Conservation (phyloP, 208 protist genomes). For the Endotrypanum monterogeii region DNA sequence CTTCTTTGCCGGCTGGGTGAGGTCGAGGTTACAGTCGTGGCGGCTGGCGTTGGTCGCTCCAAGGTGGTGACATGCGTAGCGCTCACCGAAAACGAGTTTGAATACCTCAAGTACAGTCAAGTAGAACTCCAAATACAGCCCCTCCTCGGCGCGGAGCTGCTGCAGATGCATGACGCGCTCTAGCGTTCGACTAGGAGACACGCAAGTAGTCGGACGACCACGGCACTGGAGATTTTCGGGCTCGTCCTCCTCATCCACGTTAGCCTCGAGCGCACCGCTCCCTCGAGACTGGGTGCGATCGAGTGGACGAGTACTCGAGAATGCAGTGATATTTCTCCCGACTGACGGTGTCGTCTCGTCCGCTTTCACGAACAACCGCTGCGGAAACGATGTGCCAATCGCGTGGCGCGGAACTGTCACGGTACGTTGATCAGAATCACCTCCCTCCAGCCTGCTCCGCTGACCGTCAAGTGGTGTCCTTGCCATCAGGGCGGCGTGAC, state of each 20-base stretch:
- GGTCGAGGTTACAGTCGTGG: slow-evolving; percentile 29
- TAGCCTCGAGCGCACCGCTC: neutral
- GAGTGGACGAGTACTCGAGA: neutral
- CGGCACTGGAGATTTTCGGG: neutral
- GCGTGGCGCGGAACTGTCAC: too few relatives aligned
- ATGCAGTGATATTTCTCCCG: neutral
- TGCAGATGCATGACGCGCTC: slow-evolving; percentile 47
- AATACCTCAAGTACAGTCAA: slow-evolving; percentile 58
- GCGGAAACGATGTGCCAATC: neutral
- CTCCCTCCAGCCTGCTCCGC: neutral
- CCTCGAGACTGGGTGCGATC: neutral
- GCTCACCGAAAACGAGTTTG: slow-evolving; percentile 74
- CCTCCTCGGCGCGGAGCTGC: slow-evolving; percentile 40
- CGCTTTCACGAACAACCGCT: neutral
- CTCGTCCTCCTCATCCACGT: neutral
- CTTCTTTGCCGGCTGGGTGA: slow-evolving; percentile 9
- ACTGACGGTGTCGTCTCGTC: neutral
- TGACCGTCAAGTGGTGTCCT: slow-evolving; percentile 1
- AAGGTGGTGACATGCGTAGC: slow-evolving; percentile 70
- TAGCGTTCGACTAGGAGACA: slow-evolving; percentile 60
- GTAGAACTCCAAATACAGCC: slow-evolving; percentile 53
- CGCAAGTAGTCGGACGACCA: slow-evolving; percentile 23
- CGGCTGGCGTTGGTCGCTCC: slow-evolving; percentile 73
- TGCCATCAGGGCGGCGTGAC: neutral
- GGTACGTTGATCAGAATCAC: neutral